Percentiles rank a stretch among this genome's conserved stretches.
These are phyloP conservation scores for Komagataella phaffii DNA, from an alignment of 805 yeast species.

Conservation along the genomic window DNA sequence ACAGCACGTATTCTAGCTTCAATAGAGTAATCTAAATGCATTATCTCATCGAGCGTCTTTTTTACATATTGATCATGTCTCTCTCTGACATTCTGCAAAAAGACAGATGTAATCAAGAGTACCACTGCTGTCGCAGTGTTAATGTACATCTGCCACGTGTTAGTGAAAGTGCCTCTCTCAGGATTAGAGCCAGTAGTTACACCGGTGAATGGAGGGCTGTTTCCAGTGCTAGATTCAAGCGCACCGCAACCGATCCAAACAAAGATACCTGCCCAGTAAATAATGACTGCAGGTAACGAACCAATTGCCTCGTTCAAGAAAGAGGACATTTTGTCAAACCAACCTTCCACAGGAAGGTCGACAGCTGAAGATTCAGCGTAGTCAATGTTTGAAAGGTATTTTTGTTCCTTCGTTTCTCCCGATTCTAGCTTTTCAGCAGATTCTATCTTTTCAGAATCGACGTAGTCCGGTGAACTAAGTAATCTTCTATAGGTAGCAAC, in stretches of 20 bases:
- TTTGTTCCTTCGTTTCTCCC: neutral
- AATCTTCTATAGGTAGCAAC: constrained; percentile 11
- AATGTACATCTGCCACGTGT: constrained; percentile 26
- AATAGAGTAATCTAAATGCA: constrained; percentile 15
- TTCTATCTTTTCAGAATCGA: neutral
- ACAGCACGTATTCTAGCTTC: constrained; percentile 13
- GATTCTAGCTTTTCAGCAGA: neutral
- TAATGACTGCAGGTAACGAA: constrained; percentile 15
- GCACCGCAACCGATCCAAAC: constrained; percentile 24
- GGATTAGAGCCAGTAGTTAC: neutral
- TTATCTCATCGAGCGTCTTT: constrained; percentile 5
- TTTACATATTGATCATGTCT: constrained; percentile 20
- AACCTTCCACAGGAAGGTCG: constrained; percentile 11
- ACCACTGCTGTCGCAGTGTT: constrained; percentile 27
- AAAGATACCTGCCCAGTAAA: constrained; percentile 24
- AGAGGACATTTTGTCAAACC: constrained; percentile 20
- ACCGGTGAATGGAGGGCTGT: constrained; percentile 2
- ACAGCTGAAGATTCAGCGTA: neutral
- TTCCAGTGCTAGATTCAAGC: constrained; percentile 1
- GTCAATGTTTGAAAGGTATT: neutral
- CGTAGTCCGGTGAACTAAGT: neutral
- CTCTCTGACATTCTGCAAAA: constrained; percentile 24
- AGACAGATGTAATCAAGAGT: constrained; percentile 19
- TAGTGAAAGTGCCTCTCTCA: constrained; percentile 12
- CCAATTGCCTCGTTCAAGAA: constrained; percentile 15